Percentiles rank a stretch among this genome's conserved stretches.
Conservation (phyloP, 2,329 filamentous ascomycete genomes). For the Colletotrichum liriopes region DNA sequence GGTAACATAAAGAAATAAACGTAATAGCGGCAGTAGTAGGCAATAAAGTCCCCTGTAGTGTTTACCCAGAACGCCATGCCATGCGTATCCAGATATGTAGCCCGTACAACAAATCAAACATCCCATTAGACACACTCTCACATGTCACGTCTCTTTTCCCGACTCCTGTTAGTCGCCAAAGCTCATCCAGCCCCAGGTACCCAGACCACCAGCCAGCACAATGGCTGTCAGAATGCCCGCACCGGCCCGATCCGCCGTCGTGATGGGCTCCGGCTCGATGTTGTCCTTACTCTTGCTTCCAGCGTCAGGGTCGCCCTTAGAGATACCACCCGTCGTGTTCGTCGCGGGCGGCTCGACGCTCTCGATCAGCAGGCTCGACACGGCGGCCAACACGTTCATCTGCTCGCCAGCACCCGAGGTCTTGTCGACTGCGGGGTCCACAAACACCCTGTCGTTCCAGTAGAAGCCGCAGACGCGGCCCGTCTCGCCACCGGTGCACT, state of each 20-base stretch:
- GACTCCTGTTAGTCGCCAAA: constrained; percentile 14
- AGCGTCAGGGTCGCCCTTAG: constrained; percentile 58
- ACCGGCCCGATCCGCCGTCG: constrained; percentile 62
- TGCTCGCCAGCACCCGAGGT: constrained; percentile 72
- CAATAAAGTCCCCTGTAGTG: constrained; percentile 9
- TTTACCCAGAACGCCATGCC: constrained; percentile 39
- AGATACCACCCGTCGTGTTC: constrained; percentile 66
- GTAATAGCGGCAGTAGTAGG: background rate
- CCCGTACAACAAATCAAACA: constrained; percentile 27
- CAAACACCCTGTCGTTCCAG: constrained; percentile 67
- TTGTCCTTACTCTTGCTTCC: constrained; percentile 54
- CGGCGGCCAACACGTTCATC: constrained; percentile 71
- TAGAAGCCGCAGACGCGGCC: constrained; percentile 76
- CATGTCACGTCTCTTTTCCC: too few species aligned
- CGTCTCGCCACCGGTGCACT: constrained; percentile 73
- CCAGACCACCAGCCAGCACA: constrained; percentile 57
- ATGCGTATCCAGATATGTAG: constrained; percentile 41
- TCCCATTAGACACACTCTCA: constrained; percentile 7
- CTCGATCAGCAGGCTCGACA: constrained; percentile 65
- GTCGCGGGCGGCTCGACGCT: constrained; percentile 60
- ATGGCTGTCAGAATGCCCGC: constrained; percentile 65
- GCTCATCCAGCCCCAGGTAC: constrained; percentile 68
- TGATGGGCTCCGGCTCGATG: constrained; percentile 54
- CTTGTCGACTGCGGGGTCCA: constrained; percentile 65
- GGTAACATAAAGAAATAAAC: background rate